Base-by-base conservation (phyloP, 2,329 filamentous ascomycete genomes). In the Xylaria sp. region DNA sequence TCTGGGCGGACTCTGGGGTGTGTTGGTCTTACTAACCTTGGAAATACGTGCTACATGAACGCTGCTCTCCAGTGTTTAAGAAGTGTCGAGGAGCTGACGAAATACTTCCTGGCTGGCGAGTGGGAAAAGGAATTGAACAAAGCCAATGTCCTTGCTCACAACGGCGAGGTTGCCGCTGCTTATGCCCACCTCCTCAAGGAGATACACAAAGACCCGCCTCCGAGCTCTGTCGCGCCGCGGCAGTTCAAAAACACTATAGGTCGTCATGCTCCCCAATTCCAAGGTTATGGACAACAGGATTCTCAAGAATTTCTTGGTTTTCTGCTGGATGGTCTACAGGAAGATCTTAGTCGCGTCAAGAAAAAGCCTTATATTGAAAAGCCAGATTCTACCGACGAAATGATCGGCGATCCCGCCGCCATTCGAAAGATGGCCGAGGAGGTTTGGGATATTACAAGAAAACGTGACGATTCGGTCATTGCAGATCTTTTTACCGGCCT, bases 21-120 rank as follows among this genome's bases (percentile, higher is more conserved):
- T 48, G 92, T 94, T 49, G 96, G 96, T 40, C 83, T 99, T 61
- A 89, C 88, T 71, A 99, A 99, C 77, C 83, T 99, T 15, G 96
- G 96, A 58, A 99, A 99, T 77, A 98, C 96, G 0, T 99, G 96
- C 81, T 99, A 99, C 82, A 97, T 98, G 94, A 98, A 98, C 80
- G 97, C 95, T 26, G 96, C 96, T 10, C 84, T 98, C 63, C 96
- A 99, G 79, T 99, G 96, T 79, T 89, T 99, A 60, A 90, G 95
- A 59, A 97, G 93, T 74, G 94, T 97, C 0, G 93, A 97, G 77
- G 96, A 99, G 80, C 83, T 99, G 71, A 95, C 93, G 5, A 90
- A 94, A 76, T 99, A 97, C 80, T 98, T 99, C 80, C 81, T 97
- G 59, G 85, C 88, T 59, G 87, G 90, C 67, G 87, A 90, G 70